These are phyloP conservation scores for Hibiscus trionum DNA, from an alignment of 345 rosid species.

Conservation along the genomic window DNA sequence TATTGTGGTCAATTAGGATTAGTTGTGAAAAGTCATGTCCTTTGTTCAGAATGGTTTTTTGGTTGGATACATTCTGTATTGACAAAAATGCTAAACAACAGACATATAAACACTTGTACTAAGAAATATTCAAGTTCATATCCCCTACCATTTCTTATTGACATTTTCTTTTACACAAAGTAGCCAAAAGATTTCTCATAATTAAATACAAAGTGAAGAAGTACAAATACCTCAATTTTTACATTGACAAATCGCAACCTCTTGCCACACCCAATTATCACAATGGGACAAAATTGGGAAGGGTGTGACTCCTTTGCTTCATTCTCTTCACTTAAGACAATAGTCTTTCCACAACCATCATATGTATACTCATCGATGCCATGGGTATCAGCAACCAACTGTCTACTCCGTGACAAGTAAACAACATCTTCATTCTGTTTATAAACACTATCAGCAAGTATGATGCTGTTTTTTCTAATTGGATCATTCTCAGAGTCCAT, in stretches of 20 bases:
- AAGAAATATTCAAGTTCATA: no score
- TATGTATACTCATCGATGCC: constrained; percentile 79
- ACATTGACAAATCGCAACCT: constrained; percentile 81
- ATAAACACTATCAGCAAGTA: constrained; percentile 60
- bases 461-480: constrained; percentile 56
- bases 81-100: no score
- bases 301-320: constrained; percentile 36
- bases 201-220: constrained; percentile 11
- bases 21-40: no score
- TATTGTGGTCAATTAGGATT: no score
- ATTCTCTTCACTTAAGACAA: constrained; percentile 52
- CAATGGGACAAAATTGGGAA: constrained; percentile 56
- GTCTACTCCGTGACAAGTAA: constrained; percentile 69
- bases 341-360: constrained; percentile 82
- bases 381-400: constrained; percentile 70
- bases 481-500: constrained; percentile 93
- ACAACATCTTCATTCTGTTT: constrained; percentile 78
- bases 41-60: no score
- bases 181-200: constrained; percentile 2
- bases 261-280: constrained; percentile 85
- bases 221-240: constrained; percentile 68
- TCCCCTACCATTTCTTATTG: no score
- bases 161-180: background rate
- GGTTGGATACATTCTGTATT: no score
- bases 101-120: no score